Evolutionary conservation across 1,284 basidiomycete species (phyloP).

Genomic region (Taiwanofungus camphoratus): DNA sequence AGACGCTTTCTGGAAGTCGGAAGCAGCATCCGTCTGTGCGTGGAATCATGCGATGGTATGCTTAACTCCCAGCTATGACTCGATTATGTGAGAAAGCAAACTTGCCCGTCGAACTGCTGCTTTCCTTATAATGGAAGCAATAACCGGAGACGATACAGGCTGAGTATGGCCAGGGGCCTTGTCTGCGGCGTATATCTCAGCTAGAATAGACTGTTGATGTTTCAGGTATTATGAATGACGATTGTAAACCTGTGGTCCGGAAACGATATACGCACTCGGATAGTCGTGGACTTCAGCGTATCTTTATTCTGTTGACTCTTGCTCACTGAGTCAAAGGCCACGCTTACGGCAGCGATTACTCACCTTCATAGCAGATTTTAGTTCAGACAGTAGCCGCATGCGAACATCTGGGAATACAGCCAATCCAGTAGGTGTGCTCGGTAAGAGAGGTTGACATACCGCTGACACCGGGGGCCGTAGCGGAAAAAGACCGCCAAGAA

Average conservation of each 20-base stretch:
- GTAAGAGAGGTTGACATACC: too few species aligned
- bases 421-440: too few species aligned
- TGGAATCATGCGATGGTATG: slow-evolving; percentile 3
- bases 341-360: not conserved
- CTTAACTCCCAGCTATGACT: not conserved
- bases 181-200: slow-evolving; percentile 64
- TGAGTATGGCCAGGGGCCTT: slow-evolving; percentile 41
- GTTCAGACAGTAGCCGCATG: not conserved
- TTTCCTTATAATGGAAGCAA: slow-evolving; percentile 51
- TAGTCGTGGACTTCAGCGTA: slow-evolving; percentile 45
- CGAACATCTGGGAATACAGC: too few species aligned
- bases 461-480: too few species aligned
- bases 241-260: not conserved
- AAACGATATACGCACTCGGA: slow-evolving; percentile 45
- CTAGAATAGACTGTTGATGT: slow-evolving; percentile 48
- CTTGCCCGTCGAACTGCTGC: slow-evolving; percentile 54
- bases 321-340: not conserved
- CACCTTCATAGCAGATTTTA: not conserved
- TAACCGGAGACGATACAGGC: slow-evolving; percentile 35
- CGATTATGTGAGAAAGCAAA: slow-evolving; percentile 8
- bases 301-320: slow-evolving; percentile 52
- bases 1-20: slow-evolving; percentile 48
- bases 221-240: not conserved
- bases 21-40: slow-evolving; percentile 51
- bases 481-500: too few species aligned